Evolutionary conservation across 2,329 filamentous ascomycete genomes (phyloP).

Genomic region (Rasamsonia emersonii): DNA sequence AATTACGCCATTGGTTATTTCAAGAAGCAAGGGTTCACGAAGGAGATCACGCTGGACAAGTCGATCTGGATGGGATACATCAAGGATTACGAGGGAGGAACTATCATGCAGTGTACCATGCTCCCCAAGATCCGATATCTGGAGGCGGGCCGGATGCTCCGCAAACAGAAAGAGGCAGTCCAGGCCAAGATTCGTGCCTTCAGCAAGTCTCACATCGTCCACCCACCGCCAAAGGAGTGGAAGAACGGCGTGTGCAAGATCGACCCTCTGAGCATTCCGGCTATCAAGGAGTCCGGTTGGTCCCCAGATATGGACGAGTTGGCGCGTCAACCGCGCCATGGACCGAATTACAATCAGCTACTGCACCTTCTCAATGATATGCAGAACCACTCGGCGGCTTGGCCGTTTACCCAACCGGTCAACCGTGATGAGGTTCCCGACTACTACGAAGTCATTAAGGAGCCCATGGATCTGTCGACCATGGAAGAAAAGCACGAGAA

Average conservation of each 20-base stretch:
- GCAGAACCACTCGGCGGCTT: slow-evolving; percentile 85
- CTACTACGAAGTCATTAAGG: slow-evolving; percentile 96
- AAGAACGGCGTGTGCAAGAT: slow-evolving; percentile 64
- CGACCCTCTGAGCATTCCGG: slow-evolving; percentile 76
- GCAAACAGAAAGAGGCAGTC: slow-evolving; percentile 94
- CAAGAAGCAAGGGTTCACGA: slow-evolving; percentile 98
- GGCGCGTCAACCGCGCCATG: slow-evolving; percentile 86
- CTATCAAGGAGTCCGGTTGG: slow-evolving; percentile 90
- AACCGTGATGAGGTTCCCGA: slow-evolving; percentile 96
- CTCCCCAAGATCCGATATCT: slow-evolving; percentile 89
- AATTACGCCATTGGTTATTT: slow-evolving; percentile 99
- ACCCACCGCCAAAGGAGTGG: slow-evolving; percentile 80
- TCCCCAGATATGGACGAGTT: slow-evolving; percentile 96
- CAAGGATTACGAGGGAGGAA: slow-evolving; percentile 98
- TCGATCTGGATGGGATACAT: slow-evolving; percentile 99
- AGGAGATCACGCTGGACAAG: slow-evolving; percentile 88
- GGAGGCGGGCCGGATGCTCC: slow-evolving; percentile 82
- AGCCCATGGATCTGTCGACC: slow-evolving; percentile 91
- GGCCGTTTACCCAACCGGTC: slow-evolving; percentile 91
- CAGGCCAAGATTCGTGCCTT: slow-evolving; percentile 91
- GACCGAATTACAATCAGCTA: slow-evolving; percentile 91
- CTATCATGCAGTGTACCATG: slow-evolving; percentile 99
- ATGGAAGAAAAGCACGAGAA: slow-evolving; percentile 96
- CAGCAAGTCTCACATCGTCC: slow-evolving; percentile 78
- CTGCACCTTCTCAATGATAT: slow-evolving; percentile 88